Base-by-base conservation (phyloP, 2,329 filamentous ascomycete genomes). In the Erysiphe neolycopersici region DNA sequence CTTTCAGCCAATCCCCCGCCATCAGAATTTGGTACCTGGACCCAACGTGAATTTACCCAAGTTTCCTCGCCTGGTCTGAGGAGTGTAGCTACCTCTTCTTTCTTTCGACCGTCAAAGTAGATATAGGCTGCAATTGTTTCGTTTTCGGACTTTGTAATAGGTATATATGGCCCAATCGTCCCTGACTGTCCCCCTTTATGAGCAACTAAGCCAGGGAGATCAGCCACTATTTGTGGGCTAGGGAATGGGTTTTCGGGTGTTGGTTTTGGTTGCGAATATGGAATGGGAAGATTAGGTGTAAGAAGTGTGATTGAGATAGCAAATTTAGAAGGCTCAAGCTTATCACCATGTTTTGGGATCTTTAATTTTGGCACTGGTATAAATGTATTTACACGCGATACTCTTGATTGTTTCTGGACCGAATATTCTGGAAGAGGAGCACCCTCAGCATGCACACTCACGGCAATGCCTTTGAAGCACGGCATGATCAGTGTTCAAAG, bases 61-160 rank as follows among this genome's bases (percentile, higher is more conserved):
- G 89, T 98, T 62, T 98, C 89, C 58, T 95, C 89, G 19, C 89
- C 87, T 12, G 85, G 79, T 44, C 89, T 71, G 43, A 98, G 66
- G 45, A 98, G 65, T 12, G 89, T 98, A 43, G 89, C 89, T 3
- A 98, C 91, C 62, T 98, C 89, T 59, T 98, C 89, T 60, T 98
- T 98, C 47, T 73, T 71, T 48, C 89, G 70, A 16, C 89, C 89
- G 60, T 98, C 89, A 56, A 98, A 98, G 63, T 98, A 98, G 53
- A 98, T 95, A 60, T 98, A 98, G 33, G 87, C 89, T 30, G 89
- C 89, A 53, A 98, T 87, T 13, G 89, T 98, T 63, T 98, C 89
- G 60, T 94, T 93, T 45, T 83, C 78, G 30, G 82, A 92, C 47
- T 80, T 77, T 17, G 89, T 95, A 63, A 94, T 74, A 43, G 89